A percentile compares a stretch with the other conserved stretches of the same genome.
phyloP scores from a whole-genome alignment of 441 rosid species.

The Erodium moschatum region DNA sequence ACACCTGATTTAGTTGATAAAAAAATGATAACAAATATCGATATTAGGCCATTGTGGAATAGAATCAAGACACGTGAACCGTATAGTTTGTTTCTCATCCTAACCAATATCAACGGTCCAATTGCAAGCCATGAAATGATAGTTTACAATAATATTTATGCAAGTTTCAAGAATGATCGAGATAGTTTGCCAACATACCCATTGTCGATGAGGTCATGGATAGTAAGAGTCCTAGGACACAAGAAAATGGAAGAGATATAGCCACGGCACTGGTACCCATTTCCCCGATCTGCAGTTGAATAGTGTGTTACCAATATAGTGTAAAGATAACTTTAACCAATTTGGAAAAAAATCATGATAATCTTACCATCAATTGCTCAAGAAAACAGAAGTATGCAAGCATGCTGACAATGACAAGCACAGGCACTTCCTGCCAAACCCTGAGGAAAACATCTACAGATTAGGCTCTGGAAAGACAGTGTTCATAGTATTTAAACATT shows the following conservation, averaged over 20 bases:
- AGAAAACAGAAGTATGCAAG: slow-evolving; percentile 39
- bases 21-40: too few species aligned
- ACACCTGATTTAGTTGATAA: too few species aligned
- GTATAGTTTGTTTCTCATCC: background rate
- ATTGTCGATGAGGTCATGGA: slow-evolving; percentile 32
- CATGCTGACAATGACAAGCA: slow-evolving; percentile 40
- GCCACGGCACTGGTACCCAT: slow-evolving; percentile 37
- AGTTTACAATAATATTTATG: background rate
- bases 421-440: slow-evolving; percentile 37
- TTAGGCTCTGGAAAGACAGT: background rate
- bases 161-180: background rate
- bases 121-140: background rate
- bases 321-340: background rate
- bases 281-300: slow-evolving; percentile 24
- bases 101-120: background rate
- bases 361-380: slow-evolving; percentile 32
- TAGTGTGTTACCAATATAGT: background rate
- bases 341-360: background rate
- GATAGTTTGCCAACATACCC: slow-evolving; percentile 23
- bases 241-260: slow-evolving; percentile 32
- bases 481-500: too few species aligned
- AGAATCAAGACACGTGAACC: background rate
- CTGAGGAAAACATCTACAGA: slow-evolving; percentile 13
- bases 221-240: slow-evolving; percentile 33
- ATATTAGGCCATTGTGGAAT: slow-evolving; percentile 9